Conservation (phyloP, 2,329 filamentous ascomycete species). For the Zymoseptoria ardabiliae region DNA sequence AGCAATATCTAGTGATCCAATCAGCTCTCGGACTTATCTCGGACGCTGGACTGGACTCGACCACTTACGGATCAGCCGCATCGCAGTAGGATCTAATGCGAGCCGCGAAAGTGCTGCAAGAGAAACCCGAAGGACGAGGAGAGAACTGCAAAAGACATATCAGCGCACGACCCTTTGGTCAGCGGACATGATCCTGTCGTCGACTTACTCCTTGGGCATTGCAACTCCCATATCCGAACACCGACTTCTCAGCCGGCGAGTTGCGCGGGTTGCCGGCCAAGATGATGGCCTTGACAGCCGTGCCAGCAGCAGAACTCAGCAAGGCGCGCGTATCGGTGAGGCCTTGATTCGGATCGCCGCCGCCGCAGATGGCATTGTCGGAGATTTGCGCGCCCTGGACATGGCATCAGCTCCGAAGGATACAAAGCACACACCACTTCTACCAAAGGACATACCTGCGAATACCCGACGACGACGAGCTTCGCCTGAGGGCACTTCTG, state of each 20-base stretch:
- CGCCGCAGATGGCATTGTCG: slow-evolving; percentile 56
- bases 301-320: slow-evolving; percentile 12
- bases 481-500: slow-evolving; percentile 19
- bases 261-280: slow-evolving; percentile 42
- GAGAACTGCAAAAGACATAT: slow-evolving; percentile 46
- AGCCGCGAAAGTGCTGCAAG: slow-evolving; percentile 45
- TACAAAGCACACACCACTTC: slow-evolving; percentile 51
- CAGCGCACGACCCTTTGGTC: background rate
- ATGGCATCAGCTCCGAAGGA: slow-evolving; percentile 42
- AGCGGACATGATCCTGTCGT: too few species aligned
- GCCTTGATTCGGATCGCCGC: slow-evolving; percentile 43
- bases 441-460: slow-evolving; percentile 33
- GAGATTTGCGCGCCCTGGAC: slow-evolving; percentile 54
- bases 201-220: slow-evolving; percentile 49
- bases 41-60: too few species aligned
- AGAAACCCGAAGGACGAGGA: slow-evolving; percentile 50
- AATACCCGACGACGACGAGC: slow-evolving; percentile 24
- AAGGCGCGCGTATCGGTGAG: slow-evolving; percentile 38
- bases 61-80: slow-evolving; percentile 44
- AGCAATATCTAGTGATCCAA: slow-evolving; percentile 45
- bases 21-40: background rate
- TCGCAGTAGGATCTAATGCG: slow-evolving; percentile 62
- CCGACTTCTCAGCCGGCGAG: slow-evolving; percentile 43
- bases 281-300: slow-evolving; percentile 23
- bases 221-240: slow-evolving; percentile 58